Base-by-base conservation (phyloP, 192 early-diverging fungal genomes). In the Spinellus fusiger region DNA sequence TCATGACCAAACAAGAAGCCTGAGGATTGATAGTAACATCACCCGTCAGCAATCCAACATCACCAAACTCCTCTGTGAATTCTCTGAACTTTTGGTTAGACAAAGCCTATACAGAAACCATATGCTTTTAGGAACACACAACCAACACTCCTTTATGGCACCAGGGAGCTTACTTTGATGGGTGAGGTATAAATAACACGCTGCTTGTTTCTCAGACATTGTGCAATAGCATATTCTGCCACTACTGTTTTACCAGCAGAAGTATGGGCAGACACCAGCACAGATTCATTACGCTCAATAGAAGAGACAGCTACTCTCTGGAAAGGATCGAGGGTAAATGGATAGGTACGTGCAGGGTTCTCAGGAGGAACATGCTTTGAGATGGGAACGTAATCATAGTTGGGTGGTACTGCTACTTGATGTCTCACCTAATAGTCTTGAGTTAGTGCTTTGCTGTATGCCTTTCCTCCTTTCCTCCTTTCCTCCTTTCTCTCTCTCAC, bases 21-120 rank as follows among this genome's bases (percentile, higher is more conserved):
- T 80, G 82, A 13, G 94, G 90, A 67, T 93, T 94, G 77, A 98
- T 96, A 1, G 94, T 93, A 7, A 96, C 92, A 80, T 98, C 96
- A 51, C 96, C 96, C 1, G 96, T 98, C 94, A 98, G 94, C 70
- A 98, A 73, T 15, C 96, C 96, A 1, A 98, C 96, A 70, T 98
- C 96, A 16, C 93, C 93, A 80, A 98, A 98, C 60, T 96, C 93
- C 56, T 89, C 86, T 53, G 88, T 81, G 51, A 98, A 81, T 77
- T 98, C 96, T 61, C 96, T 78, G 62, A 93, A 98, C 80, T 98
- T 98, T 79, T 98, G 96, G 69, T 98, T 98, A 55, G 91, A 94
- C 65, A 98, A 77, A 9, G 96, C 94, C 84, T 88, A 58, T 15
- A 18, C 23, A 46, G 37, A 38, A 16, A 65, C 34, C 23, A 33